A percentile compares a stretch with the other conserved stretches of the same genome.
Evolutionary conservation across 2,329 filamentous ascomycete species (phyloP).

Genomic region (Hypoxylon sp.): DNA sequence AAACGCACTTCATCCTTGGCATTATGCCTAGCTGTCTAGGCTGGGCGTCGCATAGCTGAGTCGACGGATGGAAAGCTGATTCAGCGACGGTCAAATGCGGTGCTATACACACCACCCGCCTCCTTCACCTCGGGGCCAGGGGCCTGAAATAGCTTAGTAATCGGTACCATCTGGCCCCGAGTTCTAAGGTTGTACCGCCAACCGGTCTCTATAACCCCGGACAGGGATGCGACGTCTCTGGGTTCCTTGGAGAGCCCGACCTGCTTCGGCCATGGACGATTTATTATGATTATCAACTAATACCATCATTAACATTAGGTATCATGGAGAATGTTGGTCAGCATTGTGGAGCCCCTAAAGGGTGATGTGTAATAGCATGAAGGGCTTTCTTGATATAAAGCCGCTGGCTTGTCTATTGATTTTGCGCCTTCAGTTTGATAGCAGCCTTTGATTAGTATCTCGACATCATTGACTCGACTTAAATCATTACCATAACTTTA

Average conservation of each 20-base stretch:
- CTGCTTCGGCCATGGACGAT: constrained; percentile 18
- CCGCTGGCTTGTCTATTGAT: background rate
- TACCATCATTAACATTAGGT: constrained; percentile 29
- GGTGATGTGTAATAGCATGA: background rate
- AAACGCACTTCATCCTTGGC: too few species aligned
- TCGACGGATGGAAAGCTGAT: background rate
- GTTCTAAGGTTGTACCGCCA: constrained; percentile 17
- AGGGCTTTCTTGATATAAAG: constrained; percentile 7
- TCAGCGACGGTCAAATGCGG: background rate
- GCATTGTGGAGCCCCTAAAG: too few species aligned
- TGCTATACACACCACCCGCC: too few species aligned
- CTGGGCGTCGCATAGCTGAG: too few species aligned
- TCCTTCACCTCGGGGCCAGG: too few species aligned
- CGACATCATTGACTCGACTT: background rate
- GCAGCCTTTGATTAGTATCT: background rate
- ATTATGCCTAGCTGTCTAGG: too few species aligned
- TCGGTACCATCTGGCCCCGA: background rate
- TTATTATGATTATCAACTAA: constrained; percentile 17
- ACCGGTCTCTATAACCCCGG: constrained; percentile 19
- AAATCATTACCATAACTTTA: background rate
- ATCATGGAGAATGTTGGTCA: too few species aligned
- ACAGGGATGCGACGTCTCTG: constrained; percentile 1
- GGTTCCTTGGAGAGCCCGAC: constrained; percentile 14
- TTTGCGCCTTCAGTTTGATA: background rate
- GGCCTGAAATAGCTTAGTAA: background rate